These are phyloP conservation scores for Trametes gibbosa DNA, from an alignment of 768 basidiomycete genomes.

Conservation along the genomic window DNA sequence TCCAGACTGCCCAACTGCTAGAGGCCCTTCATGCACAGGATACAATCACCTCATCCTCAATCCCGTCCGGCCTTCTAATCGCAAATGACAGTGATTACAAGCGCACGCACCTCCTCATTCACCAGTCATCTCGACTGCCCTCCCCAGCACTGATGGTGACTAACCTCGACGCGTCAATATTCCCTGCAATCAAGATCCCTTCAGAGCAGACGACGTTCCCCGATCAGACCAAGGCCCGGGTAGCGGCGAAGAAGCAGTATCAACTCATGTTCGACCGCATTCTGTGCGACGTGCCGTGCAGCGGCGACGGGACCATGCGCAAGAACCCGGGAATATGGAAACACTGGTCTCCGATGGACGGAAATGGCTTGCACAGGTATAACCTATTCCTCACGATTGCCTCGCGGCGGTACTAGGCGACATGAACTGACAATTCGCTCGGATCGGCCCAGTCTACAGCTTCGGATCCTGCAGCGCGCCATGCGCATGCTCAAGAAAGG, in stretches of 20 bases:
- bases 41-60: conserved; percentile 57
- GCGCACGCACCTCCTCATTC: conserved; percentile 93
- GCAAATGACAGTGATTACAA: conserved; percentile 96
- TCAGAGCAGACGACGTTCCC: conserved; percentile 30
- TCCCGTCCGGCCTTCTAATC: conserved; percentile 82
- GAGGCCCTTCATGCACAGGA: conserved; percentile 90
- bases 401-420: neutral
- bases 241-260: conserved; percentile 36
- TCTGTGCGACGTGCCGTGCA: conserved; percentile 95
- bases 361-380: conserved; percentile 86
- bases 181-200: conserved; percentile 60
- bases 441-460: conserved; percentile 62
- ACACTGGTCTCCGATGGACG: conserved; percentile 84
- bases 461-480: conserved; percentile 88
- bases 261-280: conserved; percentile 88
- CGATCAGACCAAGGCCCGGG: conserved; percentile 32
- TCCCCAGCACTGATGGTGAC: conserved; percentile 93
- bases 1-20: conserved; percentile 88
- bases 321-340: conserved; percentile 98
- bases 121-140: conserved; percentile 93
- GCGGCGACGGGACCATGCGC: conserved; percentile 92
- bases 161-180: conserved; percentile 91
- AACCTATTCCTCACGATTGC: conserved; percentile 22
- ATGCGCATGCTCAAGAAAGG: conserved; percentile 85
- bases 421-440: conserved; percentile 1